phyloP scores from a whole-genome alignment of 2,329 filamentous ascomycete genomes.

The Aspergillus chevalieri region DNA sequence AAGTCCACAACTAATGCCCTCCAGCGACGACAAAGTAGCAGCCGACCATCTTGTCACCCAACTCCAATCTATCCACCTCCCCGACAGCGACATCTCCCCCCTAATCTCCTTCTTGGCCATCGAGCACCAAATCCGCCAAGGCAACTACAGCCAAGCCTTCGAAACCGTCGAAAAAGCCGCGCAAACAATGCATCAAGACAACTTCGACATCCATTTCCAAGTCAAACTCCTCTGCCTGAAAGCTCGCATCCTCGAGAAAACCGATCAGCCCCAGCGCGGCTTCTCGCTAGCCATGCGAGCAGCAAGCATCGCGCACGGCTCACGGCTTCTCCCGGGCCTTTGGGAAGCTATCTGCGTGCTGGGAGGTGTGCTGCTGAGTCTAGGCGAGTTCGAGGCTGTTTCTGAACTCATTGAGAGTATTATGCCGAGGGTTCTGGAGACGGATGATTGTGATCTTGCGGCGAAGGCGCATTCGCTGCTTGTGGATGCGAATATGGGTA shows the following conservation, averaged over 20 bases:
- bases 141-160: slow-evolving; percentile 50
- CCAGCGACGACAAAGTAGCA: slow-evolving; percentile 51
- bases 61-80: slow-evolving; percentile 47
- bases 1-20: slow-evolving; percentile 10
- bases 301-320: slow-evolving; percentile 64
- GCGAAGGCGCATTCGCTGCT: slow-evolving; percentile 65
- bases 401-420: slow-evolving; percentile 59
- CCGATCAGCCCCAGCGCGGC: slow-evolving; percentile 64
- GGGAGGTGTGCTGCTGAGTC: slow-evolving; percentile 60
- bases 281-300: slow-evolving; percentile 74
- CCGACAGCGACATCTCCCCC: slow-evolving; percentile 55
- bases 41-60: slow-evolving; percentile 54
- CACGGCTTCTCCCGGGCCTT: slow-evolving; percentile 61
- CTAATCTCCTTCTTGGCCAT: slow-evolving; percentile 56
- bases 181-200: slow-evolving; percentile 47
- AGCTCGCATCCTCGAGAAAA: slow-evolving; percentile 61
- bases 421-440: slow-evolving; percentile 71
- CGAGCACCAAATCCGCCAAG: slow-evolving; percentile 51
- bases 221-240: slow-evolving; percentile 69
- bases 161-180: slow-evolving; percentile 49
- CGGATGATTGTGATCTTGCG: slow-evolving; percentile 55
- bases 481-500: slow-evolving; percentile 71
- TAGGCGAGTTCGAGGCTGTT: slow-evolving; percentile 66
- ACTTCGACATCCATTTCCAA: slow-evolving; percentile 60
- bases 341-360: slow-evolving; percentile 67